Percentiles rank a stretch among this genome's conserved stretches.
phyloP scores from a whole-genome alignment of 371 early-diverging fungal genomes.

The Lichtheimia ornata region DNA sequence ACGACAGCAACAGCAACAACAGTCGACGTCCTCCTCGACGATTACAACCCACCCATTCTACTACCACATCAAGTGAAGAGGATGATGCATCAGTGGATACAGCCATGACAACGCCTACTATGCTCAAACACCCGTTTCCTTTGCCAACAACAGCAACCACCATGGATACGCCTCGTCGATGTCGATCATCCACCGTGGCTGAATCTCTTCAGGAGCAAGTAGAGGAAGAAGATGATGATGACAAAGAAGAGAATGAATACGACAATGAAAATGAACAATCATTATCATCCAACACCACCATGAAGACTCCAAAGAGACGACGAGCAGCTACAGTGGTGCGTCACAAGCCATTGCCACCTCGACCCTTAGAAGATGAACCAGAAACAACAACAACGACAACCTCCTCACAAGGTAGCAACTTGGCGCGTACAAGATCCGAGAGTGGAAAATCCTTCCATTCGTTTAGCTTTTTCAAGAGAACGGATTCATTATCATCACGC shows the following conservation, averaged over 20 bases:
- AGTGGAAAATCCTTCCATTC: conserved; percentile 9
- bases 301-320: conserved; percentile 1
- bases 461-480: conserved; percentile 7
- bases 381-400: too few species aligned
- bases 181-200: conserved; percentile 10
- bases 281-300: not conserved
- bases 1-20: not conserved
- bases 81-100: conserved; percentile 35
- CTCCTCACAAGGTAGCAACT: too few species aligned
- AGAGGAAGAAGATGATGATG: too few species aligned
- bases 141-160: not conserved
- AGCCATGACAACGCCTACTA: conserved; percentile 26
- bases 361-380: not conserved
- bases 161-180: conserved; percentile 2
- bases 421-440: conserved; percentile 4
- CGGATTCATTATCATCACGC: conserved; percentile 5
- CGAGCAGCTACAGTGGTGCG: conserved; percentile 14
- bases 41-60: too few species aligned
- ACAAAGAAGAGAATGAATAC: too few species aligned
- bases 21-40: too few species aligned
- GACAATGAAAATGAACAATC: too few species aligned
- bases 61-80: conserved; percentile 10
- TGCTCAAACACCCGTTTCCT: not conserved
- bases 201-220: too few species aligned
- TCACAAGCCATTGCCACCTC: conserved; percentile 3